A percentile compares a stretch with the other conserved stretches of the same genome.
phyloP scores from a whole-genome alignment of 495 filamentous ascomycete species.

The Podospora pseudocomata region DNA sequence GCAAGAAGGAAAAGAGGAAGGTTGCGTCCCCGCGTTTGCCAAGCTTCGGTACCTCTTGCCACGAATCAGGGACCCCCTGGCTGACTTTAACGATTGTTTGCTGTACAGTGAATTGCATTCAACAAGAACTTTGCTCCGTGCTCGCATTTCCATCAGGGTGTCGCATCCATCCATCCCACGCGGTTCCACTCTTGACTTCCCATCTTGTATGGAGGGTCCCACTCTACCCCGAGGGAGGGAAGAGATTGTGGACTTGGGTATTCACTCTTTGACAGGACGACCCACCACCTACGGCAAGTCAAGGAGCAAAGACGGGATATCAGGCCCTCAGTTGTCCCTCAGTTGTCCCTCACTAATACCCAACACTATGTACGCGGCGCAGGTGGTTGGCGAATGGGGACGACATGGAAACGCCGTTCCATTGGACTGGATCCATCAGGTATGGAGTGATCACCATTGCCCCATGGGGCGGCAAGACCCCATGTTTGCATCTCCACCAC shows the following conservation, averaged over 20 bases:
- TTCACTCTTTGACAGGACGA: neutral
- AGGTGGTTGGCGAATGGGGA: neutral
- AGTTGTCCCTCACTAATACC: neutral
- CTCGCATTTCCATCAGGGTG: neutral
- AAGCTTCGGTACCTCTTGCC: neutral
- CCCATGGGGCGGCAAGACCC: neutral
- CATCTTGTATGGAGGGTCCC: neutral
- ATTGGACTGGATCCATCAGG: neutral
- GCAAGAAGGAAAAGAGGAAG: neutral
- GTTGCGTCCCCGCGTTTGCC: conserved; percentile 3
- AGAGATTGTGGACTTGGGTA: neutral
- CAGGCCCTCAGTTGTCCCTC: neutral
- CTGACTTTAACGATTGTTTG: neutral
- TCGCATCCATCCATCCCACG: neutral
- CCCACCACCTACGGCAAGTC: neutral
- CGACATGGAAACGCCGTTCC: neutral
- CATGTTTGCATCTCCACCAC: neutral
- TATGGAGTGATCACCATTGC: neutral
- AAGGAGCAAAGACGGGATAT: neutral
- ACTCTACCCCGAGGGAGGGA: neutral
- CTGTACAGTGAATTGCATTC: too few relatives aligned
- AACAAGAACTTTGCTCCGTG: neutral
- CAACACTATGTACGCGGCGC: neutral
- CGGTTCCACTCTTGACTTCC: neutral
- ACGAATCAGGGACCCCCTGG: neutral